Evolutionary conservation across 2,329 filamentous ascomycete genomes (phyloP), one percentile per base, ranked within the genome.

Genomic region (Colletotrichum echinochloae): DNA sequence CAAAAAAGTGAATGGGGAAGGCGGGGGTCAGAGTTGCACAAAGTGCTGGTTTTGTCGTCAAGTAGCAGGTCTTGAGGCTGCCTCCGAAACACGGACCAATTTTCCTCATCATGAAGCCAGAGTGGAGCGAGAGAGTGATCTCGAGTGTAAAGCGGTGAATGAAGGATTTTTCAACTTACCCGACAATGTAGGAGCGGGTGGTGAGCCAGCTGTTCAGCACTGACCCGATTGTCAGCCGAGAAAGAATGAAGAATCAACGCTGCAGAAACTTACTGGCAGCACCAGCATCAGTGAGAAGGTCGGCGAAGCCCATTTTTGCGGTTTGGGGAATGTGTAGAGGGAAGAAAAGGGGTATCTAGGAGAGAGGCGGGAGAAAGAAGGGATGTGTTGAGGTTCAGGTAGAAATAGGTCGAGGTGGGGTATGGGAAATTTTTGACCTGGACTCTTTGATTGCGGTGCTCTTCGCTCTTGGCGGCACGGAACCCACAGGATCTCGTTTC

Each of bases 51-150:
- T 86, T 83, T 84, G 86, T 93, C 93, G 88, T 94, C 93, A 92
- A 88, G 81, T 85, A 84, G 90, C 91, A 92, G 93, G 92, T 95
- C 92, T 95, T 95, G 93, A 94, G 88, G 89, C 92, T 91, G 90
- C 91, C 81, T 95, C 92, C 89, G 93, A 90, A 95, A 96, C 93
- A 95, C 92, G 93, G 93, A 95, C 93, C 92, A 95, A 95, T 91
- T 87, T 87, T 88, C 92, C 87, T 95, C 93, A 94, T 95, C 92
- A 91, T 87, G 75, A 77, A 80, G 65, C 68, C 64, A 54, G 41
- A 66, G 28, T 65, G 3, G 44, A 26, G 66, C 57, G 35, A 56
- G 44, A 26, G 18, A 59, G 60, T 14, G 3, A 30, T 18, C 37
- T 28, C 16, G 39, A 30, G 37, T 9, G 26, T 28, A 20, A 57